A percentile compares a stretch with the other conserved stretches of the same genome.
phyloP scores from a whole-genome alignment of 768 basidiomycete species.

The Rhodocollybia butyracea region DNA sequence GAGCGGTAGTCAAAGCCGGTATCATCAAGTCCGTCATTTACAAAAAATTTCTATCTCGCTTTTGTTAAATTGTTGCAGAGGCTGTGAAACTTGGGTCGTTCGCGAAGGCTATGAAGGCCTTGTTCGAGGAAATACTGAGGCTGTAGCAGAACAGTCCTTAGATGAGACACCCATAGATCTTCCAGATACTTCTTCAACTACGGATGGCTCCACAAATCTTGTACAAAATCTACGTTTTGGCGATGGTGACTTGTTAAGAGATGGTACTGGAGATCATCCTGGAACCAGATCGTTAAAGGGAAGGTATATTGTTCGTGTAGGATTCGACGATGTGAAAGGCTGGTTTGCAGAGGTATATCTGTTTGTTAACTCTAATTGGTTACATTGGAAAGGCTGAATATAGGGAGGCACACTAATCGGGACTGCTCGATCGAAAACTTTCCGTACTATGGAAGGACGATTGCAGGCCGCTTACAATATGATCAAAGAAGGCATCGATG shows the following conservation, averaged over 20 bases:
- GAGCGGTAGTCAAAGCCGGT: slow-evolving; percentile 88
- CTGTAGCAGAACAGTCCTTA: not conserved
- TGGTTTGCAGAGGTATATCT: slow-evolving; percentile 83
- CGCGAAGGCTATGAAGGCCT: slow-evolving; percentile 99
- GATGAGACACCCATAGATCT: not conserved
- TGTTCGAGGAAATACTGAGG: slow-evolving; percentile 68
- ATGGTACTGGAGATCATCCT: slow-evolving; percentile 76
- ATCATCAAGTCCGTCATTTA: slow-evolving; percentile 76
- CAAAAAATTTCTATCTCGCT: not conserved
- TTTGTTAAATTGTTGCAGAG: slow-evolving; percentile 43
- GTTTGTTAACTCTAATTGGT: not conserved
- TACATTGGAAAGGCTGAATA: not conserved
- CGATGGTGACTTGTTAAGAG: slow-evolving; percentile 70
- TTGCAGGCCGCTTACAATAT: slow-evolving; percentile 87
- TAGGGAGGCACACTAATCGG: slow-evolving; percentile 95
- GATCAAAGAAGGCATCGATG: slow-evolving; percentile 95
- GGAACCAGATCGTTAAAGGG: slow-evolving; percentile 79
- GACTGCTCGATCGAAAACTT: slow-evolving; percentile 82
- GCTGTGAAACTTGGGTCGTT: slow-evolving; percentile 93
- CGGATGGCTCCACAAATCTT: slow-evolving; percentile 34
- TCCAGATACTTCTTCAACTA: slow-evolving; percentile 12
- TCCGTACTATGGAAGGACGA: slow-evolving; percentile 87
- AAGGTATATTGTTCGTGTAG: slow-evolving; percentile 90
- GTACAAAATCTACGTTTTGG: slow-evolving; percentile 80
- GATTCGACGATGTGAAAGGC: slow-evolving; percentile 96